Percentiles rank a stretch among this genome's conserved stretches.
Evolutionary conservation across 495 filamentous ascomycete genomes (phyloP).

Genomic region (Letharia columbiana): DNA sequence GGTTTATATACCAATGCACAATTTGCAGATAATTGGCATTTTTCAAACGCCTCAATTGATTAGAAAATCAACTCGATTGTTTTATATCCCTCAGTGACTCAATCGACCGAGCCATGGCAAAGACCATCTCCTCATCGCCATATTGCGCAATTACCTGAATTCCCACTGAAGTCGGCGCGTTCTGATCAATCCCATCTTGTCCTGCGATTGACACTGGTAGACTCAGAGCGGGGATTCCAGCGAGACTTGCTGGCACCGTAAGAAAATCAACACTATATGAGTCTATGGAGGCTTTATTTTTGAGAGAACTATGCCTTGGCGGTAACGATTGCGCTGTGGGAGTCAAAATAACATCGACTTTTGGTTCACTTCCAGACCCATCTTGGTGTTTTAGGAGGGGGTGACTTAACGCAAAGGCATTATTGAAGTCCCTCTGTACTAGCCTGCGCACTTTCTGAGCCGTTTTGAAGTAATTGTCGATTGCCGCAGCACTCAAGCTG

Average conservation of each 20-base stretch:
- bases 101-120: slow-evolving; percentile 46
- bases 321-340: slow-evolving; percentile 77
- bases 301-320: slow-evolving; percentile 48
- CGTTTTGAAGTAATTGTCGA: slow-evolving; percentile 94
- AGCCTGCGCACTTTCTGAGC: slow-evolving; percentile 81
- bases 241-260: slow-evolving; percentile 89
- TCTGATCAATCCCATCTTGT: slow-evolving; percentile 26
- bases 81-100: slow-evolving; percentile 22
- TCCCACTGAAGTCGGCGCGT: slow-evolving; percentile 40
- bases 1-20: not conserved
- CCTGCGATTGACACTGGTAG: slow-evolving; percentile 52
- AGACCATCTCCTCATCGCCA: slow-evolving; percentile 66
- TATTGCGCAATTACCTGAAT: slow-evolving; percentile 90
- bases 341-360: slow-evolving; percentile 81
- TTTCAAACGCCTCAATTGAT: not conserved
- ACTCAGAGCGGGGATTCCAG: slow-evolving; percentile 82
- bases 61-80: not conserved
- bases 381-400: slow-evolving; percentile 47
- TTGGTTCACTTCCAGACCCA: slow-evolving; percentile 38
- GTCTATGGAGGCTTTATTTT: slow-evolving; percentile 42
- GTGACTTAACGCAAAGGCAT: slow-evolving; percentile 60
- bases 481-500: slow-evolving; percentile 78
- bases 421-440: slow-evolving; percentile 77
- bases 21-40: not conserved
- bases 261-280: slow-evolving; percentile 89